phyloP scores from a whole-genome alignment of 2,329 filamentous ascomycete genomes.

The Dactylellina haptotyla region DNA sequence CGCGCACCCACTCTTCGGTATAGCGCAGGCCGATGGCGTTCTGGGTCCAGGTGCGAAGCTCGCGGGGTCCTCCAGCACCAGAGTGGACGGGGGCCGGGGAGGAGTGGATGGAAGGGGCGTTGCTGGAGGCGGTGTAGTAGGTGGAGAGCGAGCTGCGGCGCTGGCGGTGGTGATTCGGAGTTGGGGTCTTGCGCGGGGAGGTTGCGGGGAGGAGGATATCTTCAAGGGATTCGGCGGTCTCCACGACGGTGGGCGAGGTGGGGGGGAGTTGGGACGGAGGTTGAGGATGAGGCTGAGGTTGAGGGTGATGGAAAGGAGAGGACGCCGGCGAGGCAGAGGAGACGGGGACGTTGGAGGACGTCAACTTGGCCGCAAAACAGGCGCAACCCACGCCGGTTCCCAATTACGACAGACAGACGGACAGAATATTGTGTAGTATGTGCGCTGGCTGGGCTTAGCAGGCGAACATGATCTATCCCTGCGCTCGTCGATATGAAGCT shows the following conservation, averaged over 20 bases:
- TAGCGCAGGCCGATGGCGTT: slow-evolving; percentile 39
- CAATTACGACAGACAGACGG: background rate
- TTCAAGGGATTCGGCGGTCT: slow-evolving; percentile 9
- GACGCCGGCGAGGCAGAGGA: slow-evolving; percentile 36
- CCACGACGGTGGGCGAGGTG: slow-evolving; percentile 39
- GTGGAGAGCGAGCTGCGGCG: slow-evolving; percentile 47
- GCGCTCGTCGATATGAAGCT: background rate
- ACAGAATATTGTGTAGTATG: background rate
- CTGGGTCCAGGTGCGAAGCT: slow-evolving; percentile 46
- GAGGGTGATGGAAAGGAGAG: slow-evolving; percentile 30
- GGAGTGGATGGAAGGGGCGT: slow-evolving; percentile 46
- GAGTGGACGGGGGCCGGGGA: slow-evolving; percentile 33
- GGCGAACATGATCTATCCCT: background rate
- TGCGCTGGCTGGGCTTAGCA: background rate
- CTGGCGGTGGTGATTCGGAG: slow-evolving; percentile 43
- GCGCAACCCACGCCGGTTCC: slow-evolving; percentile 4
- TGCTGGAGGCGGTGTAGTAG: slow-evolving; percentile 52
- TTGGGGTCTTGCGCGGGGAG: slow-evolving; percentile 43
- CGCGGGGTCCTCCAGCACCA: slow-evolving; percentile 14
- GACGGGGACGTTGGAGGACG: slow-evolving; percentile 18
- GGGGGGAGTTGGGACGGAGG: slow-evolving; percentile 2
- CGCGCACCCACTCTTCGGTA: slow-evolving; percentile 53
- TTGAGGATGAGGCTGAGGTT: no score
- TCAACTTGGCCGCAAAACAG: slow-evolving; percentile 38
- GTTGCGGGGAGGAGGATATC: background rate